A percentile compares a stretch with the other conserved stretches of the same genome.
Conservation (phyloP, 2,329 filamentous ascomycete species). For the Lecanicillium sp. region DNA sequence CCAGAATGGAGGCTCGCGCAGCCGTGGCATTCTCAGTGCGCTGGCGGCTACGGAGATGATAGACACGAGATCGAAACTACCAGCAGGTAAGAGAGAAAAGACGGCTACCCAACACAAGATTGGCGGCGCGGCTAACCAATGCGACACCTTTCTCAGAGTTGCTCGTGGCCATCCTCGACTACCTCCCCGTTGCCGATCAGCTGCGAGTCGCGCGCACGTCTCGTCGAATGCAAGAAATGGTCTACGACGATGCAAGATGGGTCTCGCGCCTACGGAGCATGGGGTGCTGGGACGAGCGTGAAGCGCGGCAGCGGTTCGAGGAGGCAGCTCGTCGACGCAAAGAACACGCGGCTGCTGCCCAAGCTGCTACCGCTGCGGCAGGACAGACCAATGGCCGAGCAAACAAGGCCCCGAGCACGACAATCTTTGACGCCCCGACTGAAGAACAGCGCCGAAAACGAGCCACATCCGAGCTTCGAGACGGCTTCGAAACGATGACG, state of each 20-base stretch:
- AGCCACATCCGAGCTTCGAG: constrained; percentile 27
- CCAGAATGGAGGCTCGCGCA: constrained; percentile 28
- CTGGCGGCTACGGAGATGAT: constrained; percentile 76
- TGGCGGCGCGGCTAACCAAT: no score
- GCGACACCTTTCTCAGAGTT: constrained; percentile 53
- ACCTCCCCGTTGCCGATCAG: constrained; percentile 77
- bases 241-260: constrained; percentile 97
- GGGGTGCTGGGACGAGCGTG: constrained; percentile 84
- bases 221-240: constrained; percentile 89
- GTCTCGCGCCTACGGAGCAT: constrained; percentile 77
- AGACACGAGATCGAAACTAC: constrained; percentile 67
- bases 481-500: constrained; percentile 75
- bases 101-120: no score
- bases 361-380: constrained; percentile 13
- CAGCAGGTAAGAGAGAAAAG: constrained; percentile 68
- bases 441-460: constrained; percentile 53
- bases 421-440: constrained; percentile 64
- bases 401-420: constrained; percentile 30
- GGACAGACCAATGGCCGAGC: constrained; percentile 12
- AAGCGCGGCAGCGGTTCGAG: constrained; percentile 75
- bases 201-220: constrained; percentile 79
- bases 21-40: constrained; percentile 59
- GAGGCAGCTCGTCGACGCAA: constrained; percentile 54
- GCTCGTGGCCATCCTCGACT: constrained; percentile 78
- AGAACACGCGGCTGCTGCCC: constrained; percentile 36